phyloP scores from a whole-genome alignment of 2,329 filamentous ascomycete species.

The Neobulgaria alba region DNA sequence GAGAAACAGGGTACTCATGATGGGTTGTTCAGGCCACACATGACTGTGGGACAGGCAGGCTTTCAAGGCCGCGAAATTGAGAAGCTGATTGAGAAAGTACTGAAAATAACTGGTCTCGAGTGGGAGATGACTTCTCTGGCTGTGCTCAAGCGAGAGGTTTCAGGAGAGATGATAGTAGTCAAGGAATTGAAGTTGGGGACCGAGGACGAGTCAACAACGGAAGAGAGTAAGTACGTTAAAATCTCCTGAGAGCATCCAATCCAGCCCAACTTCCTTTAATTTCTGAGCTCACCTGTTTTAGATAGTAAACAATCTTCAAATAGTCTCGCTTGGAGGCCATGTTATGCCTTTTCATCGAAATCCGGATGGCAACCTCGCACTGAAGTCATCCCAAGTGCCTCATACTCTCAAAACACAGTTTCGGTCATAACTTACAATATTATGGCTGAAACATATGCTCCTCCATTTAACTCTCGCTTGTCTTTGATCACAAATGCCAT shows the following conservation, averaged over 20 bases:
- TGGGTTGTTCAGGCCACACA: conserved; percentile 32
- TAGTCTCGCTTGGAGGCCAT: no score
- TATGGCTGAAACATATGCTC: conserved; percentile 24
- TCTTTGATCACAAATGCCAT: conserved; percentile 30
- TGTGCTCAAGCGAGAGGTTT: conserved; percentile 43
- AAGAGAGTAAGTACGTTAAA: no score
- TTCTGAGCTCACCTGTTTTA: no score
- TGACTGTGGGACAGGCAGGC: conserved; percentile 53
- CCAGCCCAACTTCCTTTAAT: no score
- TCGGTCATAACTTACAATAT: conserved; percentile 6
- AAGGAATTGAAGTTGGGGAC: no score
- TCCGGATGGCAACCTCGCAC: no score
- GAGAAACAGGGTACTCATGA: conserved; percentile 14
- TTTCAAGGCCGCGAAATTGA: conserved; percentile 37
- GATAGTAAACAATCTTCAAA: no score
- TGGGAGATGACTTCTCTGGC: conserved; percentile 43
- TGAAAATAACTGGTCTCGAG: conserved; percentile 36
- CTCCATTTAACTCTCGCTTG: conserved; percentile 31
- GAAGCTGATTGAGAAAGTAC: conserved; percentile 43
- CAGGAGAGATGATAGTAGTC: conserved; percentile 40
- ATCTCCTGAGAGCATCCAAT: no score
- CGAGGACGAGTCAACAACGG: no score
- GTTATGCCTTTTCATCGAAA: no score
- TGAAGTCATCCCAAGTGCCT: no score
- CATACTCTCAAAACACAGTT: no score